Evolutionary conservation across 208 protist genomes (phyloP), one percentile per base, ranked within the genome.

Genomic region (Naegleria lovaniensis): DNA sequence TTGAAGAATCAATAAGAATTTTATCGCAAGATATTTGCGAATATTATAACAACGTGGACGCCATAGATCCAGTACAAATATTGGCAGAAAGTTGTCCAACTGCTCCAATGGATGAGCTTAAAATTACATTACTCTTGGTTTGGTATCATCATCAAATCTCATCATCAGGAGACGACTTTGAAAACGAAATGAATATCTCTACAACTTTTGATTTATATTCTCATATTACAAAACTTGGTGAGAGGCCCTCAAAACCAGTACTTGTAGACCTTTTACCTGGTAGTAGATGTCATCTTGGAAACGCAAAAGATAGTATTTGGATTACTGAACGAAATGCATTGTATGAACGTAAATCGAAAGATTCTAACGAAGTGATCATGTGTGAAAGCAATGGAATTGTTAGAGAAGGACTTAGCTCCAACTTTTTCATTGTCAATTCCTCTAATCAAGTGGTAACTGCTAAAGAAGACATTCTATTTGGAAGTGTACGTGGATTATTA

Each of bases 251-350:
- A 22, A 25, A 51, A 52, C 83, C 83, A 40, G 83, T 87, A 0
- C 29, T 87, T 40, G 83, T 87, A 0, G 83, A 87, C 29, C 5
- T 87, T 48, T 6, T 22, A 2, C 15, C 29, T 16, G 83, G 83
- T n/a, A 87, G 39, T n/a, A 41, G 83, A 52, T 29, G 19, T 7
- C 29, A 87, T 25, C 15, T 87, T 22, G 55, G 55, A 67, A 87
- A 87, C 16, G 83, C 83, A 51, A 87, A 87, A n/a, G 83, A 87
- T 36, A 40, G 29, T 33, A 33, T 87, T 87, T 87, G 83, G 83
- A 51, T 87, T 25, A 38, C 15, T 29, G 22, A 51, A 51, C 40
- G 83, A 87, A 51, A 87, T 9, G 11, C 40, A 33, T 11, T 87
- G 15, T 9, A n/a, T 11, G 29, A 87, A 1, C 40, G 43, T 9